phyloP scores from a whole-genome alignment of 2,329 filamentous ascomycete genomes.

The Penicillium capsulatum region DNA sequence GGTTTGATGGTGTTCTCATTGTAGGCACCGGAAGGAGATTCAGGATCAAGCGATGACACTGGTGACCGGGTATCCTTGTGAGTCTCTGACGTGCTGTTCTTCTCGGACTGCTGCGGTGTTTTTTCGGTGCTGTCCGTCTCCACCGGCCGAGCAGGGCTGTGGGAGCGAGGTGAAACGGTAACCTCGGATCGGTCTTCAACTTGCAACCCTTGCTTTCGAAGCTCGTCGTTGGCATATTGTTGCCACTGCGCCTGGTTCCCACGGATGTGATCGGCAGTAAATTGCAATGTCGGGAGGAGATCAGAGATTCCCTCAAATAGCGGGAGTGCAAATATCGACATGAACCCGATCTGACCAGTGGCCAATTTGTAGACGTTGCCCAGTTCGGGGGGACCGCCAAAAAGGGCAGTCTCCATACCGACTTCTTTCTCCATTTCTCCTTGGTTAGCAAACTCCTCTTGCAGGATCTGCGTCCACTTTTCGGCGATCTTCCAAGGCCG shows the following conservation, averaged over 20 bases:
- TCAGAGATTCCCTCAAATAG: constrained; percentile 85
- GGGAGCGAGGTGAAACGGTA: constrained; percentile 34
- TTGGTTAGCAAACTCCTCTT: constrained; percentile 91
- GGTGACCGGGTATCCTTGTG: constrained; percentile 18
- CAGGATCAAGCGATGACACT: constrained; percentile 9
- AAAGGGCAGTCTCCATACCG: constrained; percentile 80
- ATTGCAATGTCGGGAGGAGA: constrained; percentile 77
- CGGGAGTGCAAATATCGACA: constrained; percentile 91
- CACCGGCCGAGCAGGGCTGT: constrained; percentile 24
- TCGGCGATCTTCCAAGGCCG: constrained; percentile 77
- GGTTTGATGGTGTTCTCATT: constrained; percentile 35
- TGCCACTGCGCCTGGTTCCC: constrained; percentile 70
- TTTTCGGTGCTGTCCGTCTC: constrained; percentile 7
- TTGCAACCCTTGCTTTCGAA: constrained; percentile 24
- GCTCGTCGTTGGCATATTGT: constrained; percentile 31
- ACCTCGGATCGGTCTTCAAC: constrained; percentile 21
- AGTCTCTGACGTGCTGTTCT: constrained; percentile 3
- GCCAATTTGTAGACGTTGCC: constrained; percentile 78
- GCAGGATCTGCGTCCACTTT: constrained; percentile 89
- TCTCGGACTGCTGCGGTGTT: neutral
- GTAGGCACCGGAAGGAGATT: constrained; percentile 15
- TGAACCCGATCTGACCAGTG: constrained; percentile 89
- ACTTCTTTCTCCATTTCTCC: constrained; percentile 86
- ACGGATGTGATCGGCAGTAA: constrained; percentile 76
- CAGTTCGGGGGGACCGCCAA: constrained; percentile 71